phyloP scores from a whole-genome alignment of 2,329 filamentous ascomycete species.

The Fusarium palustre region DNA sequence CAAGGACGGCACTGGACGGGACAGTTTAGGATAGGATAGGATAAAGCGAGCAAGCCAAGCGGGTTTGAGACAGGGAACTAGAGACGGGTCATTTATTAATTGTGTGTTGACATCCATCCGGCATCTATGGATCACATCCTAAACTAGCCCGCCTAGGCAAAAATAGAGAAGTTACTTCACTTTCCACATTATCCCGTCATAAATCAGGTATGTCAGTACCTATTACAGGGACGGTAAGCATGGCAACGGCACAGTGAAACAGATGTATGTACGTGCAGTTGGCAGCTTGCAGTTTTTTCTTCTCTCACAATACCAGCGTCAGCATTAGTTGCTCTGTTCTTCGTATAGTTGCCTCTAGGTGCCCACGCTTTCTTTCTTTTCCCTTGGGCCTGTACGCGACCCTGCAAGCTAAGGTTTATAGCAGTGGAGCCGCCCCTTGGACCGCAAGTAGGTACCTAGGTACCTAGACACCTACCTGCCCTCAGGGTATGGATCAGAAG shows the following conservation, averaged over 20 bases:
- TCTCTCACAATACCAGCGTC: not conserved
- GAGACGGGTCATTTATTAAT: slow-evolving; percentile 37
- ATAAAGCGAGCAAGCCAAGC: slow-evolving; percentile 18
- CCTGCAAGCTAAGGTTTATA: slow-evolving; percentile 13
- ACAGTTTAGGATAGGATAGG: not conserved
- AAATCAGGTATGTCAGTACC: not conserved
- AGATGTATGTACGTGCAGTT: not conserved
- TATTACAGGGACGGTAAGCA: not conserved
- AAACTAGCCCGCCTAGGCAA: slow-evolving; percentile 2
- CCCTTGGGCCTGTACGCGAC: slow-evolving; percentile 10
- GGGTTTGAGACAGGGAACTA: slow-evolving; percentile 22
- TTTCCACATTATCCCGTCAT: not conserved
- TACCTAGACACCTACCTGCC: no score
- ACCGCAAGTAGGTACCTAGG: not conserved
- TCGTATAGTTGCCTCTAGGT: not conserved
- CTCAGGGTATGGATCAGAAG: no score
- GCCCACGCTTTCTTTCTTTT: not conserved
- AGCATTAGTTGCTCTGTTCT: slow-evolving; percentile 1
- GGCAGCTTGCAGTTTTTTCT: slow-evolving; percentile 13
- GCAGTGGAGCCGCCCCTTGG: slow-evolving; percentile 13
- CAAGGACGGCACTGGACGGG: not conserved
- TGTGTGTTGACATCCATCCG: slow-evolving; percentile 3
- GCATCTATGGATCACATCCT: not conserved
- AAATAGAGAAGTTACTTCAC: slow-evolving; percentile 5
- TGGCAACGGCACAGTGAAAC: slow-evolving; percentile 20